phyloP scores from a whole-genome alignment of 768 basidiomycete species.

The Amanita molliuscula region DNA sequence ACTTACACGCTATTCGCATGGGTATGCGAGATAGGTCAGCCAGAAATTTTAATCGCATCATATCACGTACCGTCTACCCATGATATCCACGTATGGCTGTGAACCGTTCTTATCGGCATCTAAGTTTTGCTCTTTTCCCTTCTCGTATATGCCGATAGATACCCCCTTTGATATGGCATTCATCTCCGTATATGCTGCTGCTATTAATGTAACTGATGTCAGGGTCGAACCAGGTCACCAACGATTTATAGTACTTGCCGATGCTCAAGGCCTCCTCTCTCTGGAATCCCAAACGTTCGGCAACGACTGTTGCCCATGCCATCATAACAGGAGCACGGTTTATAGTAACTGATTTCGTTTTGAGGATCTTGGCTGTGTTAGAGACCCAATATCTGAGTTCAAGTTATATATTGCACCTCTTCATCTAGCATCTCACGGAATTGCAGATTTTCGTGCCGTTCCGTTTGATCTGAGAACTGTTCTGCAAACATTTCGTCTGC shows the following conservation, averaged over 20 bases:
- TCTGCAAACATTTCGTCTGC: slow-evolving; percentile 54
- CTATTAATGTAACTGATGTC: slow-evolving; percentile 25
- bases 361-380: slow-evolving; percentile 38
- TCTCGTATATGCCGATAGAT: slow-evolving; percentile 64
- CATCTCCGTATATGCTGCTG: slow-evolving; percentile 89
- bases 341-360: slow-evolving; percentile 50
- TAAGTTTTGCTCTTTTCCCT: slow-evolving; percentile 71
- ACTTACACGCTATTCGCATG: slow-evolving; percentile 29
- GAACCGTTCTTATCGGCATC: slow-evolving; percentile 15
- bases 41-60: background rate
- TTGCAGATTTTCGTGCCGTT: slow-evolving; percentile 43
- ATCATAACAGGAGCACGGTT: slow-evolving; percentile 95
- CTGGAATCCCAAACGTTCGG: slow-evolving; percentile 78
- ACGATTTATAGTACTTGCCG: slow-evolving; percentile 29
- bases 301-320: slow-evolving; percentile 84
- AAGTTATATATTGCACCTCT: slow-evolving; percentile 30
- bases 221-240: background rate
- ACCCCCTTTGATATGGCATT: slow-evolving; percentile 82
- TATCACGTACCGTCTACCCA: slow-evolving; percentile 32
- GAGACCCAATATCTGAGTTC: slow-evolving; percentile 1
- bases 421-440: slow-evolving; percentile 71
- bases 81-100: slow-evolving; percentile 4
- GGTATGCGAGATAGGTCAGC: background rate
- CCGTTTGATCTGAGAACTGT: slow-evolving; percentile 38
- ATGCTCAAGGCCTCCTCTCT: slow-evolving; percentile 88